Evolutionary conservation across 2,329 filamentous ascomycete genomes (phyloP), one percentile per base, ranked within the genome.

Genomic region (Fusarium sp.): DNA sequence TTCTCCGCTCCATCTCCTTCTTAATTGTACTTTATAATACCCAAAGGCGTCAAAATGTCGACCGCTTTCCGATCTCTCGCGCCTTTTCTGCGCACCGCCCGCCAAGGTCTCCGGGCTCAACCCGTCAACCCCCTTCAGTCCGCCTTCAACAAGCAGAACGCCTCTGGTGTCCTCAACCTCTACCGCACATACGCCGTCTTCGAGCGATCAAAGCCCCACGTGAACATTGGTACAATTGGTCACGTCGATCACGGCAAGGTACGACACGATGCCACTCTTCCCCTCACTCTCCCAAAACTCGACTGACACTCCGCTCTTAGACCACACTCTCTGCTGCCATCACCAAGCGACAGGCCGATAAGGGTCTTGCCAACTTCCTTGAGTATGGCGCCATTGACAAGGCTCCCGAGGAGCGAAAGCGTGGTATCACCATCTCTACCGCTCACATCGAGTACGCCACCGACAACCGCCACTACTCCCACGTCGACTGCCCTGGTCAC

Each of bases 211-310:
- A 99, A 99, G 88, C 96, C 96, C 63, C 96, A 99, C 82, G 95
- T 99, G 73, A 99, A 99, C 86, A 96, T 99, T 79, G 96, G 96
- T 93, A 99, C 96, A 76, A 99, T 99, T 84, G 96, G 96, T 76
- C 96, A 99, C 87, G 96, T 99, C 84, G 96, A 99, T 89, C 95
- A 99, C 86, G 95, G 95, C 86, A 99, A 99, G 92, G 95, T 97
- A 85, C 72, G 68, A 53, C 42, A 22, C 9, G n/a, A 57, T 24
- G 50, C 44, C 44, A 17, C 48, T 49, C 51, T 54, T 48, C 61
- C 42, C 54, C 46, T 18, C 36, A 42, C 40, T 49, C 28, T 31
- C 14, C 20, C 20, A 55, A 54, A 61, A 48, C 39, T 62, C 46
- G 59, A 50, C 72, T 74, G 63, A 74, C 63, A 48, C 38, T 69